These are phyloP conservation scores for Trichoderma reesei DNA, from an alignment of 495 filamentous ascomycete genomes.

Conservation along the genomic window DNA sequence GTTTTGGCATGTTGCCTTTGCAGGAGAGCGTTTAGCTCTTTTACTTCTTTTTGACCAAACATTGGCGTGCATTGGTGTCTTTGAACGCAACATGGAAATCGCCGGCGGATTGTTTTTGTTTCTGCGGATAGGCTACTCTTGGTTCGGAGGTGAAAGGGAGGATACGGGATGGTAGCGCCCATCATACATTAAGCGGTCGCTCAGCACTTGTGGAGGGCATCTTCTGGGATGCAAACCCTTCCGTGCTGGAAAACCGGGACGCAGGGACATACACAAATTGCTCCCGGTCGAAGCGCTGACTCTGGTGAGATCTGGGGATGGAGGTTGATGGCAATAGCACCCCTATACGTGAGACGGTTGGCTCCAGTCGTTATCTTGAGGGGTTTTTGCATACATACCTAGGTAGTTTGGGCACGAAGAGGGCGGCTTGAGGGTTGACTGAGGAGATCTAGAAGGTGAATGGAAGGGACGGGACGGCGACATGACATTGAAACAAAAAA, in stretches of 20 bases:
- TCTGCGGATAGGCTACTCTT: neutral
- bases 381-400: neutral
- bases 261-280: neutral
- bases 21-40: neutral
- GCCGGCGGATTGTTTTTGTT: constrained; percentile 3
- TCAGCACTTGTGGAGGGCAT: neutral
- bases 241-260: neutral
- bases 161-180: neutral
- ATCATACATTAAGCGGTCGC: neutral
- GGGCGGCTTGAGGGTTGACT: neutral
- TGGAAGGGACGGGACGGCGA: neutral
- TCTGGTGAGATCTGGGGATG: neutral
- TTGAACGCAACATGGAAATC: neutral
- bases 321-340: neutral
- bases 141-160: neutral
- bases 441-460: neutral
- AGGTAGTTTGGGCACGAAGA: neutral
- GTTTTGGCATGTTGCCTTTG: neutral
- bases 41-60: neutral
- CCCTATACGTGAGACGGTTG: neutral
- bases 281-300: neutral
- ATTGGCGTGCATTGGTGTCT: constrained; percentile 5
- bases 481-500: neutral
- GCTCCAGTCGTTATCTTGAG: neutral
- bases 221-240: neutral